phyloP scores from a whole-genome alignment of 306 rosid genomes.

The Acacia melanoxylon region DNA sequence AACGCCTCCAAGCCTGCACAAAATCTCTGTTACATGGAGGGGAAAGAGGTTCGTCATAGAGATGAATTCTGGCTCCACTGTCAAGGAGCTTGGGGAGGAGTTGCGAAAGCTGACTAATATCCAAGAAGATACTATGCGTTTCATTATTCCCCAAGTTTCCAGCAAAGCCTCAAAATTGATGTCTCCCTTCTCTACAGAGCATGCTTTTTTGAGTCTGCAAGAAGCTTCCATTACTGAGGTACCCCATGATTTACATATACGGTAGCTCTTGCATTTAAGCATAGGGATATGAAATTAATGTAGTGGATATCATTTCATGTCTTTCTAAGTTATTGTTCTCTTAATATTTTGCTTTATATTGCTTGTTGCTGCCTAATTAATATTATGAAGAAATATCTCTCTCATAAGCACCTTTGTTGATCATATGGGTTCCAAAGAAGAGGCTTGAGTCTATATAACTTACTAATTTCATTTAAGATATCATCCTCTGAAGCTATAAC shows the following conservation, averaged over 20 bases:
- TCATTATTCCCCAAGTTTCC: slow-evolving; percentile 65
- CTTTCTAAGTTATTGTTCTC: neutral
- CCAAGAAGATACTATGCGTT: slow-evolving; percentile 77
- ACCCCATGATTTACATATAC: slow-evolving; percentile 17
- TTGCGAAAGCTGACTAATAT: slow-evolving; percentile 61
- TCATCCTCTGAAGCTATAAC: neutral
- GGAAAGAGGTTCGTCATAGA: slow-evolving; percentile 64
- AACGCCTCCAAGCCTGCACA: slow-evolving; percentile 34
- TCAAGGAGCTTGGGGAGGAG: slow-evolving; percentile 79
- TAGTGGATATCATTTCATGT: neutral
- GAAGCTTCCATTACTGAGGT: slow-evolving; percentile 76
- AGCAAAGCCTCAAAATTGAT: slow-evolving; percentile 63
- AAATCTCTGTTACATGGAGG: slow-evolving; percentile 71
- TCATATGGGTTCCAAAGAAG: neutral
- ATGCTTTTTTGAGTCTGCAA: slow-evolving; percentile 57
- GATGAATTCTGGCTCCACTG: slow-evolving; percentile 49
- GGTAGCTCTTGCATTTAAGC: neutral
- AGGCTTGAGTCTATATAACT: neutral
- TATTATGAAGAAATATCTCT: neutral
- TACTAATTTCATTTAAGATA: slow-evolving; percentile 2
- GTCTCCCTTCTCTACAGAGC: slow-evolving; percentile 76
- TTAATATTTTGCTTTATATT: slow-evolving; percentile 11
- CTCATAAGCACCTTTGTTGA: neutral
- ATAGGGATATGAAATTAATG: slow-evolving; percentile 5
- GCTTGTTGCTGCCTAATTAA: neutral